Percentiles rank a stretch among this genome's conserved stretches.
Evolutionary conservation across 148 eudicot genomes (phyloP).

Genomic region (Nepenthes gracilis): DNA sequence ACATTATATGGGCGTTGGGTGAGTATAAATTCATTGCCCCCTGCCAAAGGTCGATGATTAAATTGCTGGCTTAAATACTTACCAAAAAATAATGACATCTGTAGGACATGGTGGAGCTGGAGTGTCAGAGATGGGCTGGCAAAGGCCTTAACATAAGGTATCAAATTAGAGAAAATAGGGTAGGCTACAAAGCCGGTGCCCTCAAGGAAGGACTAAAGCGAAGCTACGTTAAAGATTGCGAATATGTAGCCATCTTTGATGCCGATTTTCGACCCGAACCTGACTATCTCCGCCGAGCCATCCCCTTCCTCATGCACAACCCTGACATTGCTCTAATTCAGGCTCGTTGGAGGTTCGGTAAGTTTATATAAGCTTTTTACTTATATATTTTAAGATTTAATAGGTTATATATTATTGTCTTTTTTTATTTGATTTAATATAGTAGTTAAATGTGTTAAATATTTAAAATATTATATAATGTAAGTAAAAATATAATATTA

Average conservation of each 20-base stretch:
- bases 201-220: constrained; percentile 71
- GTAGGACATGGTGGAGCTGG: constrained; percentile 80
- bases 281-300: constrained; percentile 61
- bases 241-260: constrained; percentile 75
- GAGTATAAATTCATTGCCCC: too few relatives aligned
- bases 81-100: too few relatives aligned
- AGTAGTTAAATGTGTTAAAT: too few relatives aligned
- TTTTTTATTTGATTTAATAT: too few relatives aligned
- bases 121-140: constrained; percentile 74
- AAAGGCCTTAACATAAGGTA: constrained; percentile 71
- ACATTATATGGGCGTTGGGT: too few relatives aligned
- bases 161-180: constrained; percentile 68
- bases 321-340: constrained; percentile 73
- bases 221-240: constrained; percentile 69
- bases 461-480: too few relatives aligned
- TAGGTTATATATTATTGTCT: too few relatives aligned
- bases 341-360: constrained; percentile 93
- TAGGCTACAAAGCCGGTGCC: constrained; percentile 93
- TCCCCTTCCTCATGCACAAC: constrained; percentile 63
- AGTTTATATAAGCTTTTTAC: not conserved
- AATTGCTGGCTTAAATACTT: too few relatives aligned
- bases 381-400: too few relatives aligned
- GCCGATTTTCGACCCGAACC: constrained; percentile 91
- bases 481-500: too few relatives aligned
- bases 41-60: too few relatives aligned